phyloP scores from a whole-genome alignment of 176 grass and related monocot genomes.

The Carex myosuroides region DNA sequence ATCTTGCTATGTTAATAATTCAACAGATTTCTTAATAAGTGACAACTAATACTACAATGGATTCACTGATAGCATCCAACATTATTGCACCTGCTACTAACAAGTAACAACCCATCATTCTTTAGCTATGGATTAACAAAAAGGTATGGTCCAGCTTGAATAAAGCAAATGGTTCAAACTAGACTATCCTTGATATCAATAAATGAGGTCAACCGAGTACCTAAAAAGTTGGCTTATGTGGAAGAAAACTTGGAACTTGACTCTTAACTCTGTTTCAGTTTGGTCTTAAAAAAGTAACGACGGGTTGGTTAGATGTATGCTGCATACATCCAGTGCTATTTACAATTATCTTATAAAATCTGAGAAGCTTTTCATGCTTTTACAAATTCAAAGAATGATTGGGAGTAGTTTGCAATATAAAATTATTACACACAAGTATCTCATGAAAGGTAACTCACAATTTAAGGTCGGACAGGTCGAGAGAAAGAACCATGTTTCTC shows the following conservation, averaged over 20 bases:
- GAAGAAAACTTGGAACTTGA: not conserved
- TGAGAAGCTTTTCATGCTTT: not conserved
- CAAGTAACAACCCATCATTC: not conserved
- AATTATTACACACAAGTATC: not conserved
- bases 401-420: not conserved
- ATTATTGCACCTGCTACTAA: not conserved
- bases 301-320: not conserved
- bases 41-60: not conserved
- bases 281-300: not conserved
- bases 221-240: not conserved
- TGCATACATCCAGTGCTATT: not conserved
- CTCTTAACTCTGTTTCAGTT: not conserved
- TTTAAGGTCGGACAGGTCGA: conserved; percentile 65
- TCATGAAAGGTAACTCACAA: conserved; percentile 41
- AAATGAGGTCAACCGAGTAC: not conserved
- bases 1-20: not conserved
- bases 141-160: not conserved
- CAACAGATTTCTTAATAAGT: not conserved
- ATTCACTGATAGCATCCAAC: not conserved
- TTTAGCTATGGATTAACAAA: not conserved
- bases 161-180: not conserved
- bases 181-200: not conserved
- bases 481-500: conserved; percentile 44
- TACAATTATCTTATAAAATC: not conserved
- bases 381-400: not conserved